These are phyloP conservation scores for Aotearoamyces nothofagi DNA, from an alignment of 2,329 filamentous ascomycete genomes.

Conservation along the genomic window DNA sequence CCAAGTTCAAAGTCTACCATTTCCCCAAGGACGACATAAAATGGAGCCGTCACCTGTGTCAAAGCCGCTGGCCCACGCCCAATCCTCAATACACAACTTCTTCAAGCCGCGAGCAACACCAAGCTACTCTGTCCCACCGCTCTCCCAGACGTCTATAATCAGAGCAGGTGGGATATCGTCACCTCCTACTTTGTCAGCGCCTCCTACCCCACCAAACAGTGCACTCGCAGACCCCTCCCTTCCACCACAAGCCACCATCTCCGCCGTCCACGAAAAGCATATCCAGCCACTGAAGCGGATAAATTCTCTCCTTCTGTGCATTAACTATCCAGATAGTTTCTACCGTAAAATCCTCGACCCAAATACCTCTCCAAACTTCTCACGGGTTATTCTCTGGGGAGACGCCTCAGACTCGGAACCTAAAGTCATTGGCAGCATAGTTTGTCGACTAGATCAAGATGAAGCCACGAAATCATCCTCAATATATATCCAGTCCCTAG, in stretches of 20 bases:
- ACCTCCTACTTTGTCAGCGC: too few relatives aligned
- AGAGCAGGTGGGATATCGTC: too few relatives aligned
- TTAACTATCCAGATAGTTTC: conserved; percentile 48
- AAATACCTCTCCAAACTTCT: conserved; percentile 32
- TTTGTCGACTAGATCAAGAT: conserved; percentile 43
- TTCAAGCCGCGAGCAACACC: conserved; percentile 36
- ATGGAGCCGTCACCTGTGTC: neutral
- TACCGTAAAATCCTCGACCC: conserved; percentile 39
- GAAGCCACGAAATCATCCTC: conserved; percentile 21
- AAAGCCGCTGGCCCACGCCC: conserved; percentile 12
- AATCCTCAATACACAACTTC: conserved; percentile 48
- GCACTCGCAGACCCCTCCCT: too few relatives aligned
- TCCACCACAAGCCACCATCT: conserved; percentile 33
- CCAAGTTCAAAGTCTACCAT: too few relatives aligned
- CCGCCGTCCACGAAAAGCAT: conserved; percentile 32
- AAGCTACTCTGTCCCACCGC: conserved; percentile 28
- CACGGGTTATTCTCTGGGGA: conserved; percentile 42
- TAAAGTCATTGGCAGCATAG: conserved; percentile 44
- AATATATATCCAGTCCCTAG: conserved; percentile 50
- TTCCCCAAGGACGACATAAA: too few relatives aligned
- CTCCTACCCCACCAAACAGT: conserved; percentile 15
- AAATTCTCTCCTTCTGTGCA: conserved; percentile 47
- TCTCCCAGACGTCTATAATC: too few relatives aligned
- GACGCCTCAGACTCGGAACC: conserved; percentile 21
- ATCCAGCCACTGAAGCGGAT: conserved; percentile 45